Base-by-base conservation (phyloP, 1,284 basidiomycete species). In the Entoloma clypeatum region DNA sequence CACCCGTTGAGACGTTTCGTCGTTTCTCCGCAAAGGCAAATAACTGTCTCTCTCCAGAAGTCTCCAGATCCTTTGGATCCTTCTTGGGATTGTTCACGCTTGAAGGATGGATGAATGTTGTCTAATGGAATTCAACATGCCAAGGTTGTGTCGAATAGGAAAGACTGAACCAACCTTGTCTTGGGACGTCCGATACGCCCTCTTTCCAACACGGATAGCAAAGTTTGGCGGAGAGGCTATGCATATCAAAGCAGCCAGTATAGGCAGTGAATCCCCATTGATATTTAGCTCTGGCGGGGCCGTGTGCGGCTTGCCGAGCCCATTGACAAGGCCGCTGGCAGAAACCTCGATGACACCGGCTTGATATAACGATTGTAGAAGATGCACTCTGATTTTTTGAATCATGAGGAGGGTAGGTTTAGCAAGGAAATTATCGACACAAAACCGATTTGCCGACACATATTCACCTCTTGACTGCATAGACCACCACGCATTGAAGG, bases 171-270 rank as follows among this genome's bases (percentile, higher is more conserved):
- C 48, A 50, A 93, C 92, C 78, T 90, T 94, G 58, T 98, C 94
- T 53, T 83, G 79, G 11, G 79, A 73, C 2, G 94, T 97, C 16
- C 91, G 74, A 53, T 85, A 84, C 1, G 71, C 72, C 59, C 75
- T 84, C 36, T 86, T 83, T 5, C 79, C 77, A n/a, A 77, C 80
- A 25, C 86, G 72, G 40, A 97, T 79, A 2, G 90, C 93, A 65
- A 93, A 96, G 62, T 96, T 95, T n/a, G 94, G 94, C 51, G 93
- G 91, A 0, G 79, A 80, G 0, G 91, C 90, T 39, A 92, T 79
- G 2, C 92, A 81, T 52, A 97, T 86, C 39, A 98, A 70, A 2
- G 87, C 91, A 8, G 88, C 82, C 13, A 96, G 68, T n/a, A 97
- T 63, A 10, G 94, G 86, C 5, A 83, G 62, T 28, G 82, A 89